Evolutionary conservation across 1,139 yeast genomes (phyloP), one percentile per base, ranked within the genome.

Genomic region (Debaryomyces udenii): DNA sequence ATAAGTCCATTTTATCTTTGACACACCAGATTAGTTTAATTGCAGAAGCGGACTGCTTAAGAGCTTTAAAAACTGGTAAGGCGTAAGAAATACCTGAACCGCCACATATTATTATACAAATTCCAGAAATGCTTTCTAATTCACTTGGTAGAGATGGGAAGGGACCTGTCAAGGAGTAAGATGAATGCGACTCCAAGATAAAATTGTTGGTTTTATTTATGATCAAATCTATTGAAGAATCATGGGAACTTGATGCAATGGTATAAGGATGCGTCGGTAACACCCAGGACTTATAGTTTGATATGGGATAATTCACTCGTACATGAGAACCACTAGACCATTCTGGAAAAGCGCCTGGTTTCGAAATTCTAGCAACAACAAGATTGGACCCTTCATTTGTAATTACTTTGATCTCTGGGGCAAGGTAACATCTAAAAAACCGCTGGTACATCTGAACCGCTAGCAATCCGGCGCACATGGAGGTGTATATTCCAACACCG

Each of bases 51-150:
- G 18, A 54, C 6, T 34, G 20, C 16, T 36, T 34, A 38, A 80
- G 70, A 48, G 68, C 64, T 45, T 66, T 57, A 54, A 62, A 70
- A 3, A 85, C 46, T 0, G 95, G 87, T 2, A 88, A 64, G 0
- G 88, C 93, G 52, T 81, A 78, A 0, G 96, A 83, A 4, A 90
- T 76, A 0, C 96, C 97, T 0, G 95, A 80, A 0, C 97, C 97
- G 6, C 96, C 97, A 27, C 90, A 86, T 3, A 89, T 62, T 6
- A 89, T 73, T 0, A 83, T 78, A 39, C 78, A 71, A 31, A 75
- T 75, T 0, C 80, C 81, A 1, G 80, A 26, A 10, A 26, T 67
- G 33, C 57, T 46, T 43, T 59, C 59, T 35, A 64, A 60, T 6
- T 56, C 57, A 4, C 52, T 51, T 1, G 62, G 55, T 6, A 66